Conservation (phyloP, 768 basidiomycete genomes). For the Tylopilus felleus region DNA sequence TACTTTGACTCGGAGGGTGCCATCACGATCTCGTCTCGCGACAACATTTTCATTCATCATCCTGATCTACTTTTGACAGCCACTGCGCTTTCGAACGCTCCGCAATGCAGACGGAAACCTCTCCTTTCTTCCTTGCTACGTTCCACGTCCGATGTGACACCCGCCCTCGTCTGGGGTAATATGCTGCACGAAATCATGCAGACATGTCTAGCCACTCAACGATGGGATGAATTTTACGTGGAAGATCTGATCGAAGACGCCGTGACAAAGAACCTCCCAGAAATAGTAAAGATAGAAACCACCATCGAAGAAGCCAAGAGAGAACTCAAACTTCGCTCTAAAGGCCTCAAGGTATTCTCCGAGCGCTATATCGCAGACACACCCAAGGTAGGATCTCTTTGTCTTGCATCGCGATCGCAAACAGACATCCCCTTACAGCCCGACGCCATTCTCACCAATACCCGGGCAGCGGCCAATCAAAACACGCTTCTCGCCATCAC, state of each 20-base stretch:
- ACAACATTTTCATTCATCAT: slow-evolving; percentile 79
- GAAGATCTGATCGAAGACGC: slow-evolving; percentile 56
- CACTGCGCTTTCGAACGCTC: slow-evolving; percentile 79
- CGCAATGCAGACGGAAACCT: slow-evolving; percentile 83
- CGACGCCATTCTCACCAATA: slow-evolving; percentile 64
- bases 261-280: slow-evolving; percentile 51
- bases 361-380: slow-evolving; percentile 58
- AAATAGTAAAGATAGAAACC: slow-evolving; percentile 59
- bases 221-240: slow-evolving; percentile 65
- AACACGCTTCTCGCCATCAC: slow-evolving; percentile 66
- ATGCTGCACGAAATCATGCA: slow-evolving; percentile 93
- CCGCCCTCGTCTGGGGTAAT: slow-evolving; percentile 84
- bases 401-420: not conserved
- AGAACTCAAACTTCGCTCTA: slow-evolving; percentile 61
- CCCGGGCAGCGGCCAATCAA: slow-evolving; percentile 48
- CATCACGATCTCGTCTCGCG: slow-evolving; percentile 58
- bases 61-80: slow-evolving; percentile 92
- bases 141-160: slow-evolving; percentile 55
- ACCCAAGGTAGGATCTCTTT: slow-evolving; percentile 53
- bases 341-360: slow-evolving; percentile 62
- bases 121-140: slow-evolving; percentile 67
- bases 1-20: slow-evolving; percentile 32
- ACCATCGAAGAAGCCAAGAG: slow-evolving; percentile 58
- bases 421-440: slow-evolving; percentile 38
- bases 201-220: slow-evolving; percentile 55